Conservation (phyloP, 352 stramenopile genomes). For the Thalassiosira livingstoniorum region DNA sequence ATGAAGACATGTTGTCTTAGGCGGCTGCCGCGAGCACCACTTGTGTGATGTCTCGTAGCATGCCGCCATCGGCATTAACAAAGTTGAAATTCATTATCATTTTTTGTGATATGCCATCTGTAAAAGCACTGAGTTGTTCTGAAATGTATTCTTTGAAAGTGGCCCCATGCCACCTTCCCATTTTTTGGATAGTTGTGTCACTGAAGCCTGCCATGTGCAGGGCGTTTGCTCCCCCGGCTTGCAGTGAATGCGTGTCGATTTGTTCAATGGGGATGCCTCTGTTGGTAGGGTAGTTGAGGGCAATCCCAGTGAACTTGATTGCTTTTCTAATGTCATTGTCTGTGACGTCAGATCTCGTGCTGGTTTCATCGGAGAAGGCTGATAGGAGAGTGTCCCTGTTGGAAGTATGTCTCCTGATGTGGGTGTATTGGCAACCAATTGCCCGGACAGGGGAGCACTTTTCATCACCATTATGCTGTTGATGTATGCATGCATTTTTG, state of each 20-base stretch:
- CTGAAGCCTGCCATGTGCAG: conserved; percentile 22
- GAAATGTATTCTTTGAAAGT: conserved; percentile 44
- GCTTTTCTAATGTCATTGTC: conserved; percentile 9
- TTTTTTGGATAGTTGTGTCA: conserved; percentile 41
- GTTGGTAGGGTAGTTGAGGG: conserved; percentile 3
- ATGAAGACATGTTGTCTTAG: too few species aligned
- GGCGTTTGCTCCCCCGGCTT: conserved; percentile 24
- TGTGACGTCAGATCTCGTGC: background rate
- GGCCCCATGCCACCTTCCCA: conserved; percentile 25
- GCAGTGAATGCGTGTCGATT: conserved; percentile 38
- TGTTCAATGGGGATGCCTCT: conserved; percentile 33
- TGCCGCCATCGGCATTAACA: conserved; percentile 10
- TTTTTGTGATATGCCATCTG: conserved; percentile 8
- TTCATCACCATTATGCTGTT: background rate
- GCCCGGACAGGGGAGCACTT: background rate
- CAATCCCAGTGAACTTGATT: background rate
- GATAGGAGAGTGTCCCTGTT: conserved; percentile 10
- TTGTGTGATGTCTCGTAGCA: background rate
- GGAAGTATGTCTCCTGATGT: background rate
- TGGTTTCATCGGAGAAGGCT: background rate
- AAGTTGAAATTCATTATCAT: conserved; percentile 33
- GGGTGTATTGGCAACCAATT: background rate
- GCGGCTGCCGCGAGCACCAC: too few species aligned
- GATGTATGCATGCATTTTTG: background rate
- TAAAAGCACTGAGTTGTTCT: conserved; percentile 20